A percentile compares a stretch with the other conserved stretches of the same genome.
phyloP scores from a whole-genome alignment of 495 filamentous ascomycete genomes.

The Penicillium chermesinum region DNA sequence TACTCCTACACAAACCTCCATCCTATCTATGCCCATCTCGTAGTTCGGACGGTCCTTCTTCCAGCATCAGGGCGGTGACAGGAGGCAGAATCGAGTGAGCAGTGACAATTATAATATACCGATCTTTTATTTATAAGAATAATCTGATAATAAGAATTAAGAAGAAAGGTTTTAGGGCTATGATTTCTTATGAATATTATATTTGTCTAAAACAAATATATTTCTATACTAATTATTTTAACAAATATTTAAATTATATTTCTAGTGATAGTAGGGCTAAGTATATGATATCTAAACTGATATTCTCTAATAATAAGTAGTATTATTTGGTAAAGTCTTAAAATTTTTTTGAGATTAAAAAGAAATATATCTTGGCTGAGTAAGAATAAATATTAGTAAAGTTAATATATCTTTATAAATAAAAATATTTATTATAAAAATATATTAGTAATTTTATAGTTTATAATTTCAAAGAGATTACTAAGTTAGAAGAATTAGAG shows the following conservation, averaged over 20 bases:
- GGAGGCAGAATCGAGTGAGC: too few relatives aligned
- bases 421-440: not conserved
- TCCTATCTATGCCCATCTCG: too few relatives aligned
- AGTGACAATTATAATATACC: too few relatives aligned
- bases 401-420: not conserved
- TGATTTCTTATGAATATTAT: not conserved
- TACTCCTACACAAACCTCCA: too few relatives aligned
- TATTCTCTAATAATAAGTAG: not conserved
- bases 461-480: too few relatives aligned
- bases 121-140: too few relatives aligned
- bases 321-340: not conserved
- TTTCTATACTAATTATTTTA: not conserved
- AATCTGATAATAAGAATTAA: not conserved
- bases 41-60: too few relatives aligned
- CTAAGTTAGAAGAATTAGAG: not conserved
- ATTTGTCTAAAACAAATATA: not conserved
- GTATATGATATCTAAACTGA: not conserved
- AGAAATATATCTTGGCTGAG: too few relatives aligned
- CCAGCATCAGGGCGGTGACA: too few relatives aligned
- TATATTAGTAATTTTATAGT: not conserved
- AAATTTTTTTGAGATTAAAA: not conserved
- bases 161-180: not conserved
- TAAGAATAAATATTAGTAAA: too few relatives aligned
- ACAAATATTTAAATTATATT: not conserved
- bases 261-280: not conserved